Conservation (phyloP, 2,329 filamentous ascomycete species). For the Hypoxylon sp. region DNA sequence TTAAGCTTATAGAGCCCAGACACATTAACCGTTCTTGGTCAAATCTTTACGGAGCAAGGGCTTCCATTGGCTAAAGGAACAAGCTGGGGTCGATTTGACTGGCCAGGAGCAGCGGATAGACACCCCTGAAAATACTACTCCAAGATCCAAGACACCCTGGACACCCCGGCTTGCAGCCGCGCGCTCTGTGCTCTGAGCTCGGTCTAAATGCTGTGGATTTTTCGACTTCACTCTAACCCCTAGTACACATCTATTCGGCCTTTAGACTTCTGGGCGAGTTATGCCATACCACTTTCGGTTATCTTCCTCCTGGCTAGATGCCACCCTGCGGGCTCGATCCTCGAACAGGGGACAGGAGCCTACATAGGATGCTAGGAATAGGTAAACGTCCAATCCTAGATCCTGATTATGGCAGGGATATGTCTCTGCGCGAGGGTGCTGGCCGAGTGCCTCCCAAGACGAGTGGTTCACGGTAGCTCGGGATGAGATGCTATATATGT, state of each 20-base stretch:
- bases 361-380: slow-evolving; percentile 42
- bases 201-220: slow-evolving; percentile 39
- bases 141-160: slow-evolving; percentile 41
- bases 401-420: slow-evolving; percentile 37
- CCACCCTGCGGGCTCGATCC: slow-evolving; percentile 32
- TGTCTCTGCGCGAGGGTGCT: slow-evolving; percentile 34
- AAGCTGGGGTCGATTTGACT: slow-evolving; percentile 30
- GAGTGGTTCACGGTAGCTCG: slow-evolving; percentile 40
- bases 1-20: background rate
- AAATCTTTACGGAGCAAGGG: slow-evolving; percentile 24
- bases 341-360: slow-evolving; percentile 43
- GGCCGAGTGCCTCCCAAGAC: slow-evolving; percentile 33
- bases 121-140: slow-evolving; percentile 49
- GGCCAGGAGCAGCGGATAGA: slow-evolving; percentile 36
- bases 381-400: slow-evolving; percentile 44
- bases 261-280: slow-evolving; percentile 17
- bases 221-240: slow-evolving; percentile 34
- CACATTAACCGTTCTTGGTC: slow-evolving; percentile 27
- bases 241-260: slow-evolving; percentile 23
- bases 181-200: slow-evolving; percentile 45
- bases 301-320: slow-evolving; percentile 31
- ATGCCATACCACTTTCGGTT: slow-evolving; percentile 35
- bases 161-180: slow-evolving; percentile 45
- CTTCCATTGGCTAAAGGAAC: slow-evolving; percentile 36
- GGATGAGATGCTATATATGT: slow-evolving; percentile 50